A percentile compares a stretch with the other conserved stretches of the same genome.
Conservation (phyloP, 108 stramenopile genomes). For the Cyclotella atomus region DNA sequence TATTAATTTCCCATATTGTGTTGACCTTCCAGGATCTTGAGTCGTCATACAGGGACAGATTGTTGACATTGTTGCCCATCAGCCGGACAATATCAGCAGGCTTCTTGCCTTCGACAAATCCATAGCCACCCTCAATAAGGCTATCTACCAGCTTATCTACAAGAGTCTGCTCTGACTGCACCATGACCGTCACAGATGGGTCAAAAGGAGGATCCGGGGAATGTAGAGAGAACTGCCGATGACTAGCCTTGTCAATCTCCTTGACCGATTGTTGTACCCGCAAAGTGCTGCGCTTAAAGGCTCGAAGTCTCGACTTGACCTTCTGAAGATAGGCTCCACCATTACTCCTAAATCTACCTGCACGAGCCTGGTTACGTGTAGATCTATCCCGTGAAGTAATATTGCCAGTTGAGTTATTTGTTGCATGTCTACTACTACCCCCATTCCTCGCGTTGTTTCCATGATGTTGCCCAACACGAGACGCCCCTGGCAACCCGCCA, state of each 20-base stretch:
- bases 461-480: background rate
- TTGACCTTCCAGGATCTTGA: background rate
- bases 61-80: background rate
- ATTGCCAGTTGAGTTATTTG: too few relatives aligned
- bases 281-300: background rate
- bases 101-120: background rate
- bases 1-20: background rate
- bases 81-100: background rate
- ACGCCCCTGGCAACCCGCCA: slow-evolving; percentile 2
- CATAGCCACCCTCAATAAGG: background rate
- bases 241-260: background rate
- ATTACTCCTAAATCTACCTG: background rate
- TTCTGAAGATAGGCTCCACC: background rate
- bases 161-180: background rate
- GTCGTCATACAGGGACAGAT: slow-evolving; percentile 1
- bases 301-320: background rate
- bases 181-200: background rate
- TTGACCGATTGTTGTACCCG: background rate
- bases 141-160: background rate
- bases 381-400: too few relatives aligned
- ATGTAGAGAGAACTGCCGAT: background rate
- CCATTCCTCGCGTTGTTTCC: background rate
- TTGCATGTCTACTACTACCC: background rate
- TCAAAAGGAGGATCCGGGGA: background rate
- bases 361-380: background rate